Evolutionary conservation across 768 basidiomycete genomes (phyloP).

Genomic region (Coprinopsis strossmayeri): DNA sequence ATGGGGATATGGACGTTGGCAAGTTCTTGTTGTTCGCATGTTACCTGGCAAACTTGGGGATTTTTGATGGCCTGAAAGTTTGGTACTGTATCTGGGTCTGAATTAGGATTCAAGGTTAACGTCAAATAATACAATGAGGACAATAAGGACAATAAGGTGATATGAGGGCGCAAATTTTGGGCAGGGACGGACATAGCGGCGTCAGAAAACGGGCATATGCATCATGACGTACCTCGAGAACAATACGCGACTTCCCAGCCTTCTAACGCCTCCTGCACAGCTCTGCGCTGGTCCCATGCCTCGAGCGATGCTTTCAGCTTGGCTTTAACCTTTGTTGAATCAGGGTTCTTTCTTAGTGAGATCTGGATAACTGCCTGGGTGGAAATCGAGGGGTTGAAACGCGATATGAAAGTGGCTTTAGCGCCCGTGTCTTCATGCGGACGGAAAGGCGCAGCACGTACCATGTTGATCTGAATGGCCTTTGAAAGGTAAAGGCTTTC

Average conservation of each 20-base stretch:
- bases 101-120: not conserved
- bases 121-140: not conserved
- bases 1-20: conserved; percentile 6
- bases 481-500: conserved; percentile 49
- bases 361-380: not conserved
- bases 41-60: conserved; percentile 1
- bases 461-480: conserved; percentile 40
- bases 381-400: too few species aligned
- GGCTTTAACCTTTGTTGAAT: conserved; percentile 4
- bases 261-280: not conserved
- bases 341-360: not conserved
- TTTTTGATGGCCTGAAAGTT: not conserved
- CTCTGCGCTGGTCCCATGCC: conserved; percentile 5
- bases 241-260: conserved; percentile 14
- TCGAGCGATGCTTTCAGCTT: conserved; percentile 8
- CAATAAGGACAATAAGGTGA: too few species aligned
- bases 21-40: conserved; percentile 4
- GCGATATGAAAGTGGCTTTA: too few species aligned
- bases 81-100: not conserved
- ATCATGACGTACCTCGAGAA: conserved; percentile 4
- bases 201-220: not conserved
- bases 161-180: too few species aligned
- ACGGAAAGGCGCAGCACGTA: conserved; percentile 21
- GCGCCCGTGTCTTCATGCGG: too few species aligned
- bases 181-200: not conserved